Evolutionary conservation across 2,329 filamentous ascomycete genomes (phyloP).

Genomic region (Ophiosphaerella korrae): DNA sequence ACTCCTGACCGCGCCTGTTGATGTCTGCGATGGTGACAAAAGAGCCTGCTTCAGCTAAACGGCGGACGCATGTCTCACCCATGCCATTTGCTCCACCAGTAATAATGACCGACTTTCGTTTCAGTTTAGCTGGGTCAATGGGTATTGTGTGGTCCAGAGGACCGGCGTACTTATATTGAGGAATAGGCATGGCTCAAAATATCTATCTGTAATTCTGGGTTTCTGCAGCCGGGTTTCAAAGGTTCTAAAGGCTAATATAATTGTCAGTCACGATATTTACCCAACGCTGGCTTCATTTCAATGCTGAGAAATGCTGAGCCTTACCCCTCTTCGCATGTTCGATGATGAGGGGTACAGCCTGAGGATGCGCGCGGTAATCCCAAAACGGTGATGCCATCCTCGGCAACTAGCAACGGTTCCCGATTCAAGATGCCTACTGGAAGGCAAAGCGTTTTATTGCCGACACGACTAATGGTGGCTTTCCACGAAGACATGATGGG

Average conservation of each 20-base stretch:
- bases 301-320: no score
- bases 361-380: conserved; percentile 3
- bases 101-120: conserved; percentile 55
- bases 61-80: conserved; percentile 39
- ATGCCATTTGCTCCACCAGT: conserved; percentile 54
- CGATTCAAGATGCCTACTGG: not conserved
- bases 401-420: not conserved
- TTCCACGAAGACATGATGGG: no score
- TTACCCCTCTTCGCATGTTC: no score
- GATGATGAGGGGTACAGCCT: no score
- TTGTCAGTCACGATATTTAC: no score
- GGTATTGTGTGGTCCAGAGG: conserved; percentile 44
- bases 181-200: conserved; percentile 13
- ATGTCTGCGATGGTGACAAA: conserved; percentile 45
- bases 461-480: not conserved
- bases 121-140: conserved; percentile 46
- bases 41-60: conserved; percentile 38
- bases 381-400: conserved; percentile 5
- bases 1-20: conserved; percentile 26
- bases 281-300: no score
- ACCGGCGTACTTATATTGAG: conserved; percentile 39
- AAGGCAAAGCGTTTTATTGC: not conserved
- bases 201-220: no score
- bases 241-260: not conserved
- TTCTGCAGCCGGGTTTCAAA: not conserved